Evolutionary conservation across 2,329 filamentous ascomycete species (phyloP), one percentile per base, ranked within the genome.

Genomic region (Zopfia rhizophila): DNA sequence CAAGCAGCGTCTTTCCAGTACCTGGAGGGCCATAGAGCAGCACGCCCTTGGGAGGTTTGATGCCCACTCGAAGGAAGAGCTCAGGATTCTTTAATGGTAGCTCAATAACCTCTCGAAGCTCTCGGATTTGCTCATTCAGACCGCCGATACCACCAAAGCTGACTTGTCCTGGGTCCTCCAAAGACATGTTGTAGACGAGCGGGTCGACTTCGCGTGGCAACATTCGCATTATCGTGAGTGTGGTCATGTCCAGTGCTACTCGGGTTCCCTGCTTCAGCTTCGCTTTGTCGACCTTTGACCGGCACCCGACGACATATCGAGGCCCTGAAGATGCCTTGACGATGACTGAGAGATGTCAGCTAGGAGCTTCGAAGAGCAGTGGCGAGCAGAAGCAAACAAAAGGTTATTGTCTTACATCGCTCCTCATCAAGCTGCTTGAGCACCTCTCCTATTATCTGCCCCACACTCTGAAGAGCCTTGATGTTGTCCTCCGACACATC

Each of bases 211-310:
- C 94, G 73, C 94, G 89, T 49, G 94, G 95, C 33, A 99, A 82
- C 94, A 99, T 99, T 68, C 94, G 90, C 94, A 99, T 99, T 75
- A 99, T 99, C 51, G 94, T 99, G 61, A 99, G 88, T 14, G 94
- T 99, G 38, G 94, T 99, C 94, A 99, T 99, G 69, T 99, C 94
- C 49, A 99, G 87, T 23, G 94, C 93, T 43, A 99, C 94, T 68
- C 94, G 90, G 19, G 93, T 97, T 65, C 95, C 95, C 77, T 99
- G 94, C 83, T 97, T 99, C 71, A 99, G 80, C 81, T 97, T 97
- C 53, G 82, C 79, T 79, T 95, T 97, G 80, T 99, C 94, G 68
- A 99, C 94, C 77, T 99, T 99, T 53, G 92, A 97, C 66, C 94
- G 88, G 80, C 94, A 99, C 48, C 94, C 94, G 62, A 99, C 94